Conservation (phyloP, 192 early-diverging fungal genomes). For the Umbelopsis isabellina region DNA sequence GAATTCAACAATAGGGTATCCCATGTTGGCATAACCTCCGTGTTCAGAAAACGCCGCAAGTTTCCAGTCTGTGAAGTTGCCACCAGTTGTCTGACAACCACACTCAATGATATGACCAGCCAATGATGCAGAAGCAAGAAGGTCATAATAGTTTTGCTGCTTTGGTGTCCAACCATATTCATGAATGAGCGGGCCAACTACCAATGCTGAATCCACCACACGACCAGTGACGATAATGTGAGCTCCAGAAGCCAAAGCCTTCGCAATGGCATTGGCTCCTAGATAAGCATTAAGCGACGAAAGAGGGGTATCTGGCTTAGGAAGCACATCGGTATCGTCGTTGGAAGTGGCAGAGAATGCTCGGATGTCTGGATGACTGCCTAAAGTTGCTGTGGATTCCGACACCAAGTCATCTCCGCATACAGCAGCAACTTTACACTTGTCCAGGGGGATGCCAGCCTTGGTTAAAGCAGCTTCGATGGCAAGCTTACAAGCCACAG, state of each 20-base stretch:
- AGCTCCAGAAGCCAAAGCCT: conserved; percentile 58
- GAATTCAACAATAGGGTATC: conserved; percentile 71
- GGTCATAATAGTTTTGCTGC: conserved; percentile 51
- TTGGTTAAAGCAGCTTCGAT: conserved; percentile 49
- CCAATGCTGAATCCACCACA: conserved; percentile 68
- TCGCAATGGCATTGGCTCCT: conserved; percentile 57
- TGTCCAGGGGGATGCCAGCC: conserved; percentile 43
- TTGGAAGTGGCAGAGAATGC: conserved; percentile 32
- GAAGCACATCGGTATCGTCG: conserved; percentile 50
- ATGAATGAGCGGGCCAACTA: conserved; percentile 65
- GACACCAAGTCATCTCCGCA: conserved; percentile 62
- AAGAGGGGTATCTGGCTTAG: conserved; percentile 51
- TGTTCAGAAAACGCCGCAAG: conserved; percentile 51
- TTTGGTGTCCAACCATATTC: conserved; percentile 55
- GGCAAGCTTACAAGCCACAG: conserved; percentile 62
- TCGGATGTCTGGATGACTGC: conserved; percentile 18
- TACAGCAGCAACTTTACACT: conserved; percentile 61
- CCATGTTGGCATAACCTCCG: conserved; percentile 67
- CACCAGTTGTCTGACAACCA: conserved; percentile 69
- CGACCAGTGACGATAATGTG: conserved; percentile 71
- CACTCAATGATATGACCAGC: conserved; percentile 73
- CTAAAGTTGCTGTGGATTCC: conserved; percentile 25
- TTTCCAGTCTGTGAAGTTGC: conserved; percentile 73
- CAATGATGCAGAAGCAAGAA: conserved; percentile 62
- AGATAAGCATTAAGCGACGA: conserved; percentile 68